Conservation (phyloP, 495 filamentous ascomycete genomes). For the Penicillium argentinense region DNA sequence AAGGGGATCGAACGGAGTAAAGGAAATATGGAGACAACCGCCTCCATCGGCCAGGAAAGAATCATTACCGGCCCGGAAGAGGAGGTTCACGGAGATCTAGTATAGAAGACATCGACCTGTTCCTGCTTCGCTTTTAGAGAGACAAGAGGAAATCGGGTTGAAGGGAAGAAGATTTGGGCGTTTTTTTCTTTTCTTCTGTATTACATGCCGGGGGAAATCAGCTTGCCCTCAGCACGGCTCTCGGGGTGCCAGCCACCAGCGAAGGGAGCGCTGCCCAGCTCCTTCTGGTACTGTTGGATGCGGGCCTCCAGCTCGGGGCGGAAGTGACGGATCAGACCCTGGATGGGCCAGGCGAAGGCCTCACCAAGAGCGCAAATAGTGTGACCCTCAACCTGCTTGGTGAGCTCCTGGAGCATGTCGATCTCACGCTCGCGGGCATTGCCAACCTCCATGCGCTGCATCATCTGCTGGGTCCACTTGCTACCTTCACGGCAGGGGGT, state of each 20-base stretch:
- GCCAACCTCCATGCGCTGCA: conserved; percentile 91
- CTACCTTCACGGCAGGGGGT: conserved; percentile 96
- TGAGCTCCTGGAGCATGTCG: conserved; percentile 98
- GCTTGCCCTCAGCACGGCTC: conserved; percentile 70
- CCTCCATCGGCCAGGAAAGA: conserved; percentile 9
- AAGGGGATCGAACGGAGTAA: conserved; percentile 29
- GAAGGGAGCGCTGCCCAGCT: conserved; percentile 64
- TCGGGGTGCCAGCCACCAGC: conserved; percentile 88
- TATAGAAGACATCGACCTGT: conserved; percentile 14
- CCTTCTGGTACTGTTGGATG: conserved; percentile 69
- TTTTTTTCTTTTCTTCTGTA: conserved; percentile 10
- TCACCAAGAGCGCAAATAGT: conserved; percentile 98
- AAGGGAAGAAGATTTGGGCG: neutral
- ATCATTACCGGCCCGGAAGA: conserved; percentile 16
- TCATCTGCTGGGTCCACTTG: conserved; percentile 99
- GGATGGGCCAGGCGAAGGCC: conserved; percentile 97
- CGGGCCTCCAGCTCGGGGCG: conserved; percentile 89
- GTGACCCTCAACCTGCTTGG: conserved; percentile 98
- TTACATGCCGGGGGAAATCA: conserved; percentile 79
- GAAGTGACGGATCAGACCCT: conserved; percentile 97
- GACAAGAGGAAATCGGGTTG: conserved; percentile 11
- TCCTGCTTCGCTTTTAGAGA: conserved; percentile 27
- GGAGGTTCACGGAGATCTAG: conserved; percentile 25
- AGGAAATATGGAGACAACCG: conserved; percentile 25
- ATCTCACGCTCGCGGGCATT: conserved; percentile 87